Conservation (phyloP, 208 protist species). For the Crithidia sp. region DNA sequence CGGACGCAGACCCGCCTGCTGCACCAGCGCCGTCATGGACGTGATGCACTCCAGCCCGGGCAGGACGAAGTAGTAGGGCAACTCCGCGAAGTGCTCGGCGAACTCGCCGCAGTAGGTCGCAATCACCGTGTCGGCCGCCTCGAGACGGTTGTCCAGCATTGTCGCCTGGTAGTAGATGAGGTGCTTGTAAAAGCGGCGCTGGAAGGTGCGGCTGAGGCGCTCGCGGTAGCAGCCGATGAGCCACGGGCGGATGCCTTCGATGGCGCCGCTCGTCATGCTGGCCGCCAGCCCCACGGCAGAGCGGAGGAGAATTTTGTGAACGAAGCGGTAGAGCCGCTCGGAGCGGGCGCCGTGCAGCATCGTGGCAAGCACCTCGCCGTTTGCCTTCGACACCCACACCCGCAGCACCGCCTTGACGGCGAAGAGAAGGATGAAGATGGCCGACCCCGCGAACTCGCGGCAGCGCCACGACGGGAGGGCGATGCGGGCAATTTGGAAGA, state of each 20-base stretch:
- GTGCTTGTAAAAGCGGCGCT: conserved; percentile 79
- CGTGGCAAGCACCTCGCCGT: conserved; percentile 67
- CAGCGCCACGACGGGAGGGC: conserved; percentile 78
- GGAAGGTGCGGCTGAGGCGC: conserved; percentile 75
- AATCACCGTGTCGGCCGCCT: conserved; percentile 79
- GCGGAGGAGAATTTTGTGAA: conserved; percentile 54
- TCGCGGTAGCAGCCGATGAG: conserved; percentile 85
- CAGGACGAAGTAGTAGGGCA: conserved; percentile 90
- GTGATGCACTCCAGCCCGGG: conserved; percentile 67
- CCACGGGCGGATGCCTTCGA: conserved; percentile 81
- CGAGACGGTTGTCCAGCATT: conserved; percentile 75
- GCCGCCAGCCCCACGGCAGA: conserved; percentile 43
- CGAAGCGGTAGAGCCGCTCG: conserved; percentile 56
- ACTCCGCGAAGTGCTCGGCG: conserved; percentile 89
- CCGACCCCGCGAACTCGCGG: conserved; percentile 63
- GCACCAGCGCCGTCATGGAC: conserved; percentile 65
- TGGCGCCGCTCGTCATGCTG: conserved; percentile 58
- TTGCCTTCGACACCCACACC: conserved; percentile 62
- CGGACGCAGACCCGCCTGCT: conserved; percentile 51
- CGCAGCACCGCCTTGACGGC: conserved; percentile 78
- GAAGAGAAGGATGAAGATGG: conserved; percentile 84
- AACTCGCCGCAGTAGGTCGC: conserved; percentile 89
- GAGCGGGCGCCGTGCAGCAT: conserved; percentile 65
- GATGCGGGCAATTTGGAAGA: conserved; percentile 64
- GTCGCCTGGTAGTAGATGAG: conserved; percentile 86